These are phyloP conservation scores for Trichoderma guizhouense DNA, from an alignment of 2,329 filamentous ascomycete genomes.

Conservation along the genomic window DNA sequence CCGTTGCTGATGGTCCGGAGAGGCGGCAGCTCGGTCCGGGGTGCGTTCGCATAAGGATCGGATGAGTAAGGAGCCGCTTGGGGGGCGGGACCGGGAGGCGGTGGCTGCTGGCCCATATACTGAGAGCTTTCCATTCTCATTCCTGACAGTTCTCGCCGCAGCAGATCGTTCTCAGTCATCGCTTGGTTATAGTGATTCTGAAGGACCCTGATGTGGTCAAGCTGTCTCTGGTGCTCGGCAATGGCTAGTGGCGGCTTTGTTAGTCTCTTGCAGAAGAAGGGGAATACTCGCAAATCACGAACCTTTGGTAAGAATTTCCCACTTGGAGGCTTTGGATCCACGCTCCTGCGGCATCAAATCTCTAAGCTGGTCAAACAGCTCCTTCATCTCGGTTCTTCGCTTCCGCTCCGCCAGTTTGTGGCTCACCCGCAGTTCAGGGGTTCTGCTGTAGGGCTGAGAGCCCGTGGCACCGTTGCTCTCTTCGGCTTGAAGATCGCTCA, in stretches of 20 bases:
- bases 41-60: slow-evolving; percentile 32
- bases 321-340: slow-evolving; percentile 82
- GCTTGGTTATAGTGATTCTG: slow-evolving; percentile 43
- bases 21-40: slow-evolving; percentile 54
- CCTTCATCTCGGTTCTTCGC: slow-evolving; percentile 83
- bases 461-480: slow-evolving; percentile 49
- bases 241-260: slow-evolving; percentile 46
- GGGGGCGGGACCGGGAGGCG: slow-evolving; percentile 24
- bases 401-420: slow-evolving; percentile 85
- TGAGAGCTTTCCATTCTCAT: slow-evolving; percentile 49
- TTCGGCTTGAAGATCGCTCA: slow-evolving; percentile 63
- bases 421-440: slow-evolving; percentile 75
- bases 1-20: slow-evolving; percentile 50
- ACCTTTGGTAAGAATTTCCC: slow-evolving; percentile 87
- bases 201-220: slow-evolving; percentile 46
- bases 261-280: slow-evolving; percentile 6
- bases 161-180: slow-evolving; percentile 43
- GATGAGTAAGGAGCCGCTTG: slow-evolving; percentile 27
- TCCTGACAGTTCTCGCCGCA: slow-evolving; percentile 48
- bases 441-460: slow-evolving; percentile 75
- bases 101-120: slow-evolving; percentile 33
- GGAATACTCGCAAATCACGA: slow-evolving; percentile 28
- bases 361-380: slow-evolving; percentile 76
- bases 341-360: slow-evolving; percentile 76
- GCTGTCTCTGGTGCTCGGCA: slow-evolving; percentile 56